Percentiles rank a stretch among this genome's conserved stretches.
Evolutionary conservation across 331 rosid genomes (phyloP).

Genomic region (Telfairia occidentalis): DNA sequence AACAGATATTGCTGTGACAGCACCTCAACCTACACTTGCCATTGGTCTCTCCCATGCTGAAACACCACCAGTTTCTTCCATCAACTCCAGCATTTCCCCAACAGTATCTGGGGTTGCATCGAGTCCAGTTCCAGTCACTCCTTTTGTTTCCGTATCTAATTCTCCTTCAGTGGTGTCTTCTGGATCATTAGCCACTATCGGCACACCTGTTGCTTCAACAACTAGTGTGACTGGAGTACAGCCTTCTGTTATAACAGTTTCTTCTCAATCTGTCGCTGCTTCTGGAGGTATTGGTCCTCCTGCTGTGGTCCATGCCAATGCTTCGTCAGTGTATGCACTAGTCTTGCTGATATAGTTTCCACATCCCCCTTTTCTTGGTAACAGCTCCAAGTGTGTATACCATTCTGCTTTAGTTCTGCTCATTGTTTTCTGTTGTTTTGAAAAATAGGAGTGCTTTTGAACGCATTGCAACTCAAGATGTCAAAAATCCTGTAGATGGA

Average conservation of each 20-base stretch:
- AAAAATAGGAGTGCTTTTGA: conserved; percentile 34
- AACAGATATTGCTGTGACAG: conserved; percentile 32
- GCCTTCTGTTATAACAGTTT: conserved; percentile 28
- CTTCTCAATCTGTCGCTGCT: conserved; percentile 28
- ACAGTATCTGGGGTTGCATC: conserved; percentile 37
- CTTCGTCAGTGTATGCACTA: conserved; percentile 39
- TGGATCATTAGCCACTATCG: conserved; percentile 22
- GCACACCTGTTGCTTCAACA: conserved; percentile 30
- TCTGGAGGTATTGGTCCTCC: conserved; percentile 50
- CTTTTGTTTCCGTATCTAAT: conserved; percentile 48
- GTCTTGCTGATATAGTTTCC: conserved; percentile 10
- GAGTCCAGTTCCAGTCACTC: conserved; percentile 72
- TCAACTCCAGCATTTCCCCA: conserved; percentile 27
- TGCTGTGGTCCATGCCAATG: conserved; percentile 29
- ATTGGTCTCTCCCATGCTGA: conserved; percentile 29
- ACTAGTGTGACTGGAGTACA: conserved; percentile 36
- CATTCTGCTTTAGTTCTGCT: conserved; percentile 19
- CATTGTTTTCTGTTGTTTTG: conserved; percentile 6
- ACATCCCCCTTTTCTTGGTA: conserved; percentile 1
- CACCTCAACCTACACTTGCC: conserved; percentile 31
- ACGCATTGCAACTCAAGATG: conserved; percentile 49
- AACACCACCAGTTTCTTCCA: conserved; percentile 34
- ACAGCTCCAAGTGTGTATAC: background rate
- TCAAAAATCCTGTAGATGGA: conserved; percentile 34
- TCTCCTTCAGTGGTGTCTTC: conserved; percentile 35